Conservation (phyloP, 495 filamentous ascomycete species). For the Lichenothelia convexa region DNA sequence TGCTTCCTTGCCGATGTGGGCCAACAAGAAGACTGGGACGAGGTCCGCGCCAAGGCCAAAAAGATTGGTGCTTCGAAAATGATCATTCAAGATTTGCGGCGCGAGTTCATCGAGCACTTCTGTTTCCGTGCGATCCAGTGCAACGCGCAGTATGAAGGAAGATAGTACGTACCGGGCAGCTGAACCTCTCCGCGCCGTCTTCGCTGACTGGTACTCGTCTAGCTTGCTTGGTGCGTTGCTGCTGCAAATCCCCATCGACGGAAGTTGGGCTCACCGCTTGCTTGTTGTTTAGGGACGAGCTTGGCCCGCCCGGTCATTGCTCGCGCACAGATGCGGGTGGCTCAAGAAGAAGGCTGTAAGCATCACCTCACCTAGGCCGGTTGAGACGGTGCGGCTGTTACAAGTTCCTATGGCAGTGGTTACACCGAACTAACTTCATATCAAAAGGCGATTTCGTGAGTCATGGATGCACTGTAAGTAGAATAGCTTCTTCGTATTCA, state of each 20-base stretch:
- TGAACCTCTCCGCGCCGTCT: constrained; percentile 52
- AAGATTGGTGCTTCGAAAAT: constrained; percentile 49
- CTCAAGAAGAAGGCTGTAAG: constrained; percentile 44
- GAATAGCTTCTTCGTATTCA: no score
- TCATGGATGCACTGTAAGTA: no score
- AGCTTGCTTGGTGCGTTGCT: no score
- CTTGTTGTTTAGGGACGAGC: no score
- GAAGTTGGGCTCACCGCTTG: no score
- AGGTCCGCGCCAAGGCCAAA: constrained; percentile 45
- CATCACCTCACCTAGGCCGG: no score
- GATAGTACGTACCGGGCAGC: background rate
- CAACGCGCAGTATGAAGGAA: constrained; percentile 24
- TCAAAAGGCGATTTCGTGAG: no score
- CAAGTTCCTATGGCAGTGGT: no score
- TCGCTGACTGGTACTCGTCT: no score
- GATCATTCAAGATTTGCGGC: constrained; percentile 47
- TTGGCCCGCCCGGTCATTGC: constrained; percentile 84
- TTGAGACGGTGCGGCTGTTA: no score
- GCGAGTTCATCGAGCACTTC: constrained; percentile 65
- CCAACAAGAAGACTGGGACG: constrained; percentile 38
- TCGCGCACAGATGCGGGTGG: constrained; percentile 58
- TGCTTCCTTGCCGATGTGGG: constrained; percentile 26
- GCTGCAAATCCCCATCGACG: no score
- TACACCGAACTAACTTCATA: no score
- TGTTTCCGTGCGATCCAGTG: constrained; percentile 72